A percentile compares a stretch with the other conserved stretches of the same genome.
Conservation (phyloP, 1,284 basidiomycete genomes). For the Anthracocystis panici-leucophaei region DNA sequence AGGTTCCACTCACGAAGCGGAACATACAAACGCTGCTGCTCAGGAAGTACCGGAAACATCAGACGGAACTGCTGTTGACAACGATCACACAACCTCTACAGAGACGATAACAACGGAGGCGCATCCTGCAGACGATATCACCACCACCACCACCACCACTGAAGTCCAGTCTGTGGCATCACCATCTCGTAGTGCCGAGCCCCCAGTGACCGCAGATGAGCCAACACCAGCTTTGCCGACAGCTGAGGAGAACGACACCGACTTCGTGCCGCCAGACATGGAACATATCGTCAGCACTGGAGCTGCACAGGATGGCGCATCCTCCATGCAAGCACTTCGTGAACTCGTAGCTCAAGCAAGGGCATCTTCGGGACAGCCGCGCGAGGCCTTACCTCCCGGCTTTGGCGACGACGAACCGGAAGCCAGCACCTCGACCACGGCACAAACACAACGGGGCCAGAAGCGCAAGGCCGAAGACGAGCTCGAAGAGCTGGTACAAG, state of each 20-base stretch:
- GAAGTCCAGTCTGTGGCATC: neutral
- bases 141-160: no score
- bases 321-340: constrained; percentile 42
- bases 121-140: no score
- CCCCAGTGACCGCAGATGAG: no score
- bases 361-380: constrained; percentile 33
- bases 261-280: constrained; percentile 42
- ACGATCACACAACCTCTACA: neutral
- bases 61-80: neutral
- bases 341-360: constrained; percentile 46
- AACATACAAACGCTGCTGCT: neutral
- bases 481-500: constrained; percentile 20
- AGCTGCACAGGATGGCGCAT: constrained; percentile 31
- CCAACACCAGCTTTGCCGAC: neutral
- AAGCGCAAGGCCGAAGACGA: constrained; percentile 47
- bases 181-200: neutral
- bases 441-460: constrained; percentile 16
- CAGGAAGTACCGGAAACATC: neutral
- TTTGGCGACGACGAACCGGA: constrained; percentile 30
- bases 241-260: constrained; percentile 15
- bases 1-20: neutral
- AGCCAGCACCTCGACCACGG: constrained; percentile 1
- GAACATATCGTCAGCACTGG: constrained; percentile 49
- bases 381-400: constrained; percentile 43
- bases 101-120: neutral